Evolutionary conservation across 1,139 yeast genomes (phyloP), one percentile per base, ranked within the genome.

Genomic region (Wickerhamomyces sp.): DNA sequence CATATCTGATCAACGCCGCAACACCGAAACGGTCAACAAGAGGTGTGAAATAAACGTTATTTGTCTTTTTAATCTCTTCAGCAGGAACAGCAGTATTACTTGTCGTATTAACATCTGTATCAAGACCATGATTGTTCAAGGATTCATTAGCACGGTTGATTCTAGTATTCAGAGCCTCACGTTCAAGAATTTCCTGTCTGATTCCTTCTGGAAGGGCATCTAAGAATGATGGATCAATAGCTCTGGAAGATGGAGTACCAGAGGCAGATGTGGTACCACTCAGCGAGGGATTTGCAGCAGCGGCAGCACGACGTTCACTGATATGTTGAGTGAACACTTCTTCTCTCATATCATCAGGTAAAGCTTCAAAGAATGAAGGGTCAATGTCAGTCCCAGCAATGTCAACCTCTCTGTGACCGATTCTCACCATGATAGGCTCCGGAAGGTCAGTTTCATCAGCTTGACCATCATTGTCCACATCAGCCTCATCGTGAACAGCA

Each of bases 271-370:
- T 78, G 4, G 44, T 34, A 3, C 66, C 60, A 41, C 57, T 61
- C 3, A 67, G 16, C 5, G 19, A 4, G 16, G 28, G 64, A 13
- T 63, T 57, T 4, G 79, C 78, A 6, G 44, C 36, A 3, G 67
- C 61, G 41, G 58, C 61, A 4, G 68, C 64, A 64, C 81, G 47
- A 69, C 65, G 66, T 41, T 87, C 95, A 30, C 91, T 67, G 5
- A 88, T 67, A 54, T 88, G 95, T 48, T 88, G 94, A 0, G 93
- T 78, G 51, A 87, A 78, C 0, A 88, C 97, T 52, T 89, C 96
- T 46, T 88, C 95, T 35, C 96, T 68, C 84, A 89, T 84, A 36
- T 86, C 94, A 32, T 85, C 95, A 0, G 97, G 97, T 25, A 89
- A 67, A 0, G 96, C 96, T 47, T 82, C 85, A 44, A 89, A 69